These are phyloP conservation scores for Spergularia azorica DNA, from an alignment of 179 eudicot genomes.

Conservation along the genomic window DNA sequence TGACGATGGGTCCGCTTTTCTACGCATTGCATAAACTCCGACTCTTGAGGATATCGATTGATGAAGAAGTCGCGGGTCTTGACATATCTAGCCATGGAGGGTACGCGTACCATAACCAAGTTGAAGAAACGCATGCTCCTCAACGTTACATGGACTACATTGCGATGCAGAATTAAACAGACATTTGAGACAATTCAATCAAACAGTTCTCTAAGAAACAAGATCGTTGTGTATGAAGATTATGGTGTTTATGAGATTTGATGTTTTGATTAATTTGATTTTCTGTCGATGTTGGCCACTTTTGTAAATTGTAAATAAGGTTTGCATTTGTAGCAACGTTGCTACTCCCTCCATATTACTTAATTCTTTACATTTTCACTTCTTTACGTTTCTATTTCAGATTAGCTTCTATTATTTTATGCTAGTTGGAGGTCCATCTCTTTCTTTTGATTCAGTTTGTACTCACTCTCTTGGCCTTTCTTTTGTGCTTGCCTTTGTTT, in stretches of 20 bases:
- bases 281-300: not conserved
- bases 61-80: constrained; percentile 69
- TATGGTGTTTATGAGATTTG: not conserved
- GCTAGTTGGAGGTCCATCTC: too few relatives aligned
- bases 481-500: too few relatives aligned
- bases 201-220: not conserved
- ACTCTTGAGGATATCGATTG: constrained; percentile 55
- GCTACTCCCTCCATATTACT: too few relatives aligned
- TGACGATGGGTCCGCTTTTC: constrained; percentile 76
- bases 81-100: constrained; percentile 83
- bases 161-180: constrained; percentile 10
- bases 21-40: constrained; percentile 50
- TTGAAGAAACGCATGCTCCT: constrained; percentile 24
- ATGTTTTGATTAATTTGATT: not conserved
- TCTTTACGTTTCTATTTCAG: too few relatives aligned
- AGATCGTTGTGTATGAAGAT: not conserved
- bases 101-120: constrained; percentile 55
- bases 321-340: too few relatives aligned
- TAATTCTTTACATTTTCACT: too few relatives aligned
- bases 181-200: too few relatives aligned
- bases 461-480: not conserved
- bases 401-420: too few relatives aligned
- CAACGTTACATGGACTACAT: constrained; percentile 25
- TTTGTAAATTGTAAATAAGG: not conserved
- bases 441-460: too few relatives aligned